Base-by-base conservation (phyloP, 352 stramenopile species). In the Labyrinthula sp. region DNA sequence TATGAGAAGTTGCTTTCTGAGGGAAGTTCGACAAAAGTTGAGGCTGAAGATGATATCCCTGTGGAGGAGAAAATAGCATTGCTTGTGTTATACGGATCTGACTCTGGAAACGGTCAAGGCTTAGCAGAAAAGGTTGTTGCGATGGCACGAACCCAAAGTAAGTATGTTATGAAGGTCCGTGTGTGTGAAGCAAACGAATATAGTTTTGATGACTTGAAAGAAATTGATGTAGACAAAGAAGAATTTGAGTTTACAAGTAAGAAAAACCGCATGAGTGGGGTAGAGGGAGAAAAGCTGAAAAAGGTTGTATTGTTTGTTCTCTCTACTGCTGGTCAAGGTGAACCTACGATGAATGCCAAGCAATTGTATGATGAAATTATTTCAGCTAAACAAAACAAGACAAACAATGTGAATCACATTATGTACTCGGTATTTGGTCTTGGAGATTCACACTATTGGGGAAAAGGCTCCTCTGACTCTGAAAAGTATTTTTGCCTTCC, bases 401-500 rank as follows among this genome's bases (percentile, higher is more conserved):
- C n/a, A n/a, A n/a, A n/a, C n/a, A n/a, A n/a, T n/a, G n/a, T n/a
- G n/a, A n/a, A n/a, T n/a, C 22, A n/a, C 38, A 54, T 78, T 8
- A 68, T 77, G 54, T 79, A 72, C 56, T 68, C 66, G 7, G 71
- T 81, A 18, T 75, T 81, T 12, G 72, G 72, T 30, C 61, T 81
- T 22, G 72, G 72, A 25, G 72, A 81, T 56, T 73, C 65, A 40
- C 20, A 73, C 28, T 81, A 81, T 59, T 81, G 72, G 72, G 68
- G 69, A 3, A 33, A 52, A 24, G 43, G 30, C 21, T 65, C 69
- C 7, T 67, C 73, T 39, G 72, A 81, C 37, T 68, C 76, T 40
- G 75, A 74, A 47, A 66, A 79, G 62, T 79, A 79, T 61, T 81
- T 77, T 50, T 78, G 70, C 59, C 77, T 79, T 47, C 56, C 70